Percentiles rank a stretch among this genome's conserved stretches.
Evolutionary conservation across 495 filamentous ascomycete species (phyloP).

Genomic region (Neurospora sp.): DNA sequence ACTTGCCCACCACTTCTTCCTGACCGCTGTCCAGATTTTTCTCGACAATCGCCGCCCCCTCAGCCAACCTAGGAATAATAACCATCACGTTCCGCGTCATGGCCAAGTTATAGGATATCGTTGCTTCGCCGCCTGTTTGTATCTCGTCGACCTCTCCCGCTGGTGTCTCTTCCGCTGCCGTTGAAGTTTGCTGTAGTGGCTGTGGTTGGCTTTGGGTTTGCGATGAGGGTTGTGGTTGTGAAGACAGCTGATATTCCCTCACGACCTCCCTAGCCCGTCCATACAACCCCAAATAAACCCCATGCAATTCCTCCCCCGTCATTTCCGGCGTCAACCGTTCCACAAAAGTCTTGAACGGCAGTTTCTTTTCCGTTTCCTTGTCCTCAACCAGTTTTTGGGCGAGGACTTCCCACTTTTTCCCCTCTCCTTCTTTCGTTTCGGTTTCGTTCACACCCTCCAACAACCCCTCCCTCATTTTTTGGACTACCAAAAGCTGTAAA

Average conservation of each 20-base stretch:
- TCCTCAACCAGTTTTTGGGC: conserved; percentile 9
- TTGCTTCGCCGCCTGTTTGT: conserved; percentile 33
- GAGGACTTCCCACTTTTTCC: too few species aligned
- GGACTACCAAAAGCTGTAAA: conserved; percentile 65
- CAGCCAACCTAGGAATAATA: conserved; percentile 50
- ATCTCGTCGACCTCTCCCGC: background rate
- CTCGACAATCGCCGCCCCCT: conserved; percentile 26
- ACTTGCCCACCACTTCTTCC: conserved; percentile 36
- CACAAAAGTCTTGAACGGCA: conserved; percentile 18
- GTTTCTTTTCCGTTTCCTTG: conserved; percentile 18
- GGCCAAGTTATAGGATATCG: conserved; percentile 70
- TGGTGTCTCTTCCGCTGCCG: background rate
- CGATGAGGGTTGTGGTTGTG: background rate
- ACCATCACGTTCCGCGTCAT: conserved; percentile 62
- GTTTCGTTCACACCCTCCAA: conserved; percentile 13
- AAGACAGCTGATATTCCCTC: background rate
- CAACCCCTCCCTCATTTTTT: conserved; percentile 48
- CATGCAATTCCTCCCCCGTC: conserved; percentile 18
- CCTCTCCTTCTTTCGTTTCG: background rate
- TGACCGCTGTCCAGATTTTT: background rate
- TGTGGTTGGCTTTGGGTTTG: background rate
- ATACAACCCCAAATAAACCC: conserved; percentile 41
- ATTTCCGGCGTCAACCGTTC: conserved; percentile 7
- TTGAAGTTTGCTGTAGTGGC: background rate
- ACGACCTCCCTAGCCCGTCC: conserved; percentile 30